Evolutionary conservation across 495 filamentous ascomycete species (phyloP), one percentile per base, ranked within the genome.

Genomic region (Oidiodendron maius): DNA sequence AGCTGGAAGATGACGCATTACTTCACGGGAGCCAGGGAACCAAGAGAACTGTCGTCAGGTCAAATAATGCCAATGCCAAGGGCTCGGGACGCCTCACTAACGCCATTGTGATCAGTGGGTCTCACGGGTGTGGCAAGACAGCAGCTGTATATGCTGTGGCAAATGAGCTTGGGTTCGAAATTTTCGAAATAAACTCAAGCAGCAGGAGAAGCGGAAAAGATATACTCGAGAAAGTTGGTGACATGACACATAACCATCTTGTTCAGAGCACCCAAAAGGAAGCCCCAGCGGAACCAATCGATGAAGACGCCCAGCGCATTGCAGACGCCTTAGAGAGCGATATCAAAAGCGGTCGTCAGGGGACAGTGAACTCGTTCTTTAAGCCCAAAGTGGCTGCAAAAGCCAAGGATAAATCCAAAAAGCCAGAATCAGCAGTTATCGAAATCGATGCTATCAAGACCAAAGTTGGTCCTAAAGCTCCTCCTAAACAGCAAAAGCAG

Each of bases 221-320:
- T 60, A 78, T 99, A 40, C 58, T 94, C 8, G 93, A 96, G 44
- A 89, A 77, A 46, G 87, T 99, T 15, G 94, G 93, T 3, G 89
- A 97, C 62, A 96, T 97, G 94, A 91, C 89, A 12, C 80, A 80
- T 50, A 97, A 97, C 55, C 94, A 99, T 64, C 79, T 93, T 3
- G 91, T 97, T 30, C 80, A 80, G 48, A 74, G 79, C 44, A 43
- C 51, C 8, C 47, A 66, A 15, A 62, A 64, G 24, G 12, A 36
- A 2, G 23, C 32, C 12, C 18, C n/a, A 20, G 52, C 59, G 18
- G 44, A 48, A 15, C 58, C 59, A 40, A 15, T 25, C 10, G 56
- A 58, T 17, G 59, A 65, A 3, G 64, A 61, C 68, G 69, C 25
- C 60, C 62, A 44, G 63, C 70, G 23, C 58, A 61, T 26, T 16